A percentile compares a stretch with the other conserved stretches of the same genome.
Conservation (phyloP, 257 asterid genomes). For the Paulownia fortunei region DNA sequence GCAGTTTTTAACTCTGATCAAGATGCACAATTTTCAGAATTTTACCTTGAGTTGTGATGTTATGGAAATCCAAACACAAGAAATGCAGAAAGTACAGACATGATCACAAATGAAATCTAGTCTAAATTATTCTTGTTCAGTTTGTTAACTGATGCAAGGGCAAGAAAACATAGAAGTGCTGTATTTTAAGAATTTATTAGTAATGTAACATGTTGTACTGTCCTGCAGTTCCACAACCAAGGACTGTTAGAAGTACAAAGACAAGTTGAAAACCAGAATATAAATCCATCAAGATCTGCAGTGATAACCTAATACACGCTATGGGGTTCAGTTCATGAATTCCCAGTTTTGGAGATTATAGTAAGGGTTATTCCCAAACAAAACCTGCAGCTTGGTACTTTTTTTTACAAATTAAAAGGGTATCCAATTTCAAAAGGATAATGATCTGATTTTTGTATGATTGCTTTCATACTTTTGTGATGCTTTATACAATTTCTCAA, state of each 20-base stretch:
- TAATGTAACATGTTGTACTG: constrained; percentile 31
- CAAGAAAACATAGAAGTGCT: constrained; percentile 2
- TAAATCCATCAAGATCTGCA: constrained; percentile 31
- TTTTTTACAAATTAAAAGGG: not conserved
- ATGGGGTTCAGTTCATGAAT: constrained; percentile 38
- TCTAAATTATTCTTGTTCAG: not conserved
- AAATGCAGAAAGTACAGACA: constrained; percentile 25
- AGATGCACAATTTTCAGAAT: constrained; percentile 25
- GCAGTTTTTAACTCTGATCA: constrained; percentile 31
- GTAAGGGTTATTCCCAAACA: constrained; percentile 25
- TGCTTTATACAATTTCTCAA: no score
- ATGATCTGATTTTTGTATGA: not conserved
- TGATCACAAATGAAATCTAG: constrained; percentile 4
- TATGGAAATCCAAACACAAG: constrained; percentile 23
- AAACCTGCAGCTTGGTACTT: no score
- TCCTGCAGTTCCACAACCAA: constrained; percentile 32
- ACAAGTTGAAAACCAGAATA: constrained; percentile 29
- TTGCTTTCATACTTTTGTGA: no score
- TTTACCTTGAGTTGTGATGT: constrained; percentile 36
- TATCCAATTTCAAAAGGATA: not conserved
- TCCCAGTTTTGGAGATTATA: constrained; percentile 30
- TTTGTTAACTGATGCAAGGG: constrained; percentile 25
- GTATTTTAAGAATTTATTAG: not conserved
- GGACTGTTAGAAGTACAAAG: constrained; percentile 14
- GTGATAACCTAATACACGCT: not conserved